A percentile compares a stretch with the other conserved stretches of the same genome.
Conservation (phyloP, 345 rosid species). For the Brassica cretica region DNA sequence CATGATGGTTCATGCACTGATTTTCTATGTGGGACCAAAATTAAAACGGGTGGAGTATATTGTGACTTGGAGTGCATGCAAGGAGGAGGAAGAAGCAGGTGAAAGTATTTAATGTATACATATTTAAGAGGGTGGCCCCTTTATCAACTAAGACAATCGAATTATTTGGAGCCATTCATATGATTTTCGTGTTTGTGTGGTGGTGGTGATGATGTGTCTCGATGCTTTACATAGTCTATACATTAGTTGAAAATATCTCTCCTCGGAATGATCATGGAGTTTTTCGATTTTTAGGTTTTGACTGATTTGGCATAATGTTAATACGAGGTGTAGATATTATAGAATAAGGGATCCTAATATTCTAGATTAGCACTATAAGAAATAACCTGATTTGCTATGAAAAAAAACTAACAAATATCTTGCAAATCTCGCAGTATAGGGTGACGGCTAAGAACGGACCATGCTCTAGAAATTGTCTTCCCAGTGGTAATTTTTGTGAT, state of each 20-base stretch:
- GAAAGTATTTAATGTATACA: constrained; percentile 18
- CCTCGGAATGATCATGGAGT: background rate
- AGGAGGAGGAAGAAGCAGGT: constrained; percentile 28
- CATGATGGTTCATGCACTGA: constrained; percentile 9
- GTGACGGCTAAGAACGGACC: too few relatives aligned
- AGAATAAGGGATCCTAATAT: background rate
- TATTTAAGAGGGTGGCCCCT: constrained; percentile 31
- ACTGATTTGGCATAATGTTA: background rate
- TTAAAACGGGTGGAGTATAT: constrained; percentile 20
- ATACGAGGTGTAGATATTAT: background rate
- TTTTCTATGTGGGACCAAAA: constrained; percentile 7
- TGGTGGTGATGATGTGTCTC: constrained; percentile 29
- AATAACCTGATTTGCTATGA: too few relatives aligned
- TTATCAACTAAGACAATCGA: constrained; percentile 18
- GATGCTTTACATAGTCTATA: constrained; percentile 7
- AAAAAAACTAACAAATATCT: too few relatives aligned
- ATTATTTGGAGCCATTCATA: constrained; percentile 41
- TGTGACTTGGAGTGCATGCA: constrained; percentile 33
- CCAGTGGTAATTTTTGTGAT: too few relatives aligned
- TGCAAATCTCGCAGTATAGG: too few relatives aligned
- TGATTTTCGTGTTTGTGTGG: constrained; percentile 40
- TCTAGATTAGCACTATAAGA: too few relatives aligned
- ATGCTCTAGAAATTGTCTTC: too few relatives aligned
- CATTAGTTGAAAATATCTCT: constrained; percentile 23
- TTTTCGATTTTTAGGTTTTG: background rate